Evolutionary conservation across 2,329 filamentous ascomycete genomes (phyloP), one percentile per base, ranked within the genome.

Genomic region (Apiospora saccharicola): DNA sequence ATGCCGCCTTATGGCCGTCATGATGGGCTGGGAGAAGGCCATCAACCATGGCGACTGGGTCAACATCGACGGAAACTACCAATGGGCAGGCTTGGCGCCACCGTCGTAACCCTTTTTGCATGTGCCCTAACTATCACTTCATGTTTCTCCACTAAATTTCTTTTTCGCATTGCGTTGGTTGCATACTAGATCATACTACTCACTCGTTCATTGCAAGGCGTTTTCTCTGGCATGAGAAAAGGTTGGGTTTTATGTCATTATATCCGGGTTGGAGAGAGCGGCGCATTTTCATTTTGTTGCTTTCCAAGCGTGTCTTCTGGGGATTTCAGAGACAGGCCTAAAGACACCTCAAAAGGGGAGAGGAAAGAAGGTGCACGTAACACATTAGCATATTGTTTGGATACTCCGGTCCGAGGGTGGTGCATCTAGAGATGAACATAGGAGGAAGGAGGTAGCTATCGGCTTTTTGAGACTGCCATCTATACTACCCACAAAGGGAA

Each of bases 21-120:
- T 97, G 91, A 90, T 96, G 90, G 94, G 94, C 0, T 95, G 93
- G 93, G 92, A 95, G 49, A 86, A 85, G 43, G 90, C 88, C 6
- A 86, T 94, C 73, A 84, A 85, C 46, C 81, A 86, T 24, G 87
- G 86, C 1, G 85, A 86, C 64, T 97, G 94, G 93, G 86, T 90
- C 72, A 97, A 97, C 82, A 89, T 97, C n/a, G 93, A 96, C 80
- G 92, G 92, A 1, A 87, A 87, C 16, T 90, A 88, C 76, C 85
- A 86, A 16, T 94, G 92, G 92, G 86, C 81, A 10, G 87, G 61
- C 34, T 46, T 53, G 34, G 10, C 68, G 19, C 68, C 68, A 44
- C 34, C 43, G 12, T 26, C 68, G 26, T 70, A 10, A 44, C 24
- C 46, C 16, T 34, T 30, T 26, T 30, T 26, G n/a, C n/a, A 12